phyloP scores from a whole-genome alignment of 371 early-diverging fungal species.

The Syncephalis plumigaleata region DNA sequence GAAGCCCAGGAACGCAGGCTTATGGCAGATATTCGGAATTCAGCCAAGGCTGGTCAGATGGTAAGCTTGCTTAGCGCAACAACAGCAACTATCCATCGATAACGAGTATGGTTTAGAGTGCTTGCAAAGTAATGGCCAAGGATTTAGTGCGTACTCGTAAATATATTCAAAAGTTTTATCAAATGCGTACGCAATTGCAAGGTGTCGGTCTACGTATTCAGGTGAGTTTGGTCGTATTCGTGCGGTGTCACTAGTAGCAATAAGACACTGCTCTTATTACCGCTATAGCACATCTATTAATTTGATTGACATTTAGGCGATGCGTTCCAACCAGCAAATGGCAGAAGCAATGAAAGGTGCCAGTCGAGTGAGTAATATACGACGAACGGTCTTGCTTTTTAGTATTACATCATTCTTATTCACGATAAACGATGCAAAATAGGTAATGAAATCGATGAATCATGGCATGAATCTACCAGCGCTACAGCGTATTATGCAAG shows the following conservation, averaged over 20 bases:
- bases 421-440: background rate
- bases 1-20: conserved; percentile 92
- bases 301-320: conserved; percentile 28
- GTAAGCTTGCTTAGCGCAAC: conserved; percentile 24
- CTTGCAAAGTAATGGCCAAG: conserved; percentile 93
- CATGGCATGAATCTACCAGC: conserved; percentile 79
- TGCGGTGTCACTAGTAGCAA: too few relatives aligned
- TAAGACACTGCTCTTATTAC: background rate
- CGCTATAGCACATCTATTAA: background rate
- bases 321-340: conserved; percentile 90
- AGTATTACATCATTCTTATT: background rate
- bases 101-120: conserved; percentile 24
- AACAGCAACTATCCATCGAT: background rate
- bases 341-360: conserved; percentile 91
- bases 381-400: too few relatives aligned
- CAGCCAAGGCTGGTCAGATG: conserved; percentile 82
- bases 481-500: conserved; percentile 91
- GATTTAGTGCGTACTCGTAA: conserved; percentile 88
- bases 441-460: conserved; percentile 95
- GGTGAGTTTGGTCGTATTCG: too few relatives aligned
- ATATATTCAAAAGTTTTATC: conserved; percentile 87
- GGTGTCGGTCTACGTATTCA: conserved; percentile 83
- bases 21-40: conserved; percentile 77
- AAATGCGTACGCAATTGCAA: conserved; percentile 89
- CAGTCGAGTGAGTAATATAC: conserved; percentile 46